Conservation (phyloP, 2,329 filamentous ascomycete genomes). For the Fusarium xylarioides region DNA sequence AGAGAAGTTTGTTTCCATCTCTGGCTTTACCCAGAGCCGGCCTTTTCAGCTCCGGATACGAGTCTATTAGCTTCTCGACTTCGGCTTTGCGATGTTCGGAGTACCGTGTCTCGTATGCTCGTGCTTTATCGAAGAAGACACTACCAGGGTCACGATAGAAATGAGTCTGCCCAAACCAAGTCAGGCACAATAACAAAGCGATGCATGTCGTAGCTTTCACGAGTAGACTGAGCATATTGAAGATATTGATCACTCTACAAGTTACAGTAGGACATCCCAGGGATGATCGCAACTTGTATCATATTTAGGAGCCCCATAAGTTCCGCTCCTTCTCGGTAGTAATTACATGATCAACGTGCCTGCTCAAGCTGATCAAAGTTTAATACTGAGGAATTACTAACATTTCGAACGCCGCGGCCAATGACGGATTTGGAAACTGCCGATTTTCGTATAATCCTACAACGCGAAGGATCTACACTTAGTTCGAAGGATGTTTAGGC, state of each 20-base stretch:
- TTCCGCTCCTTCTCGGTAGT: background rate
- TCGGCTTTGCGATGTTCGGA: background rate
- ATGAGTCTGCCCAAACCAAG: slow-evolving; percentile 1
- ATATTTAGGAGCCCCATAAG: background rate
- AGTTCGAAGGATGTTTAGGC: background rate
- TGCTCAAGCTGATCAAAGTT: background rate
- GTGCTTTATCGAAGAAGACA: slow-evolving; percentile 11
- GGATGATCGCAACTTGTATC: background rate
- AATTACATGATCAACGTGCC: background rate
- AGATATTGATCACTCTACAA: background rate
- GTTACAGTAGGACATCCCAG: accelerated
- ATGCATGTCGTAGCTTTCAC: background rate
- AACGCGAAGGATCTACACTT: background rate
- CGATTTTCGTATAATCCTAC: background rate
- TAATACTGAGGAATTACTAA: background rate
- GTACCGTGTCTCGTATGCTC: slow-evolving; percentile 11
- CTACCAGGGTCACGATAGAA: slow-evolving; percentile 24
- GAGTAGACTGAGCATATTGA: background rate
- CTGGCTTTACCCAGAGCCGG: background rate
- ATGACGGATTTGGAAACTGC: background rate
- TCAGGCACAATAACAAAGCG: background rate
- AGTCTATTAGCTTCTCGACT: background rate
- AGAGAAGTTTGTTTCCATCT: slow-evolving; percentile 1
- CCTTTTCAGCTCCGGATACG: background rate
- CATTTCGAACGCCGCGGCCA: background rate